Percentiles rank a stretch among this genome's conserved stretches.
These are phyloP conservation scores for Eucalyptus erythrocorys DNA, from an alignment of 345 rosid species.

Conservation along the genomic window DNA sequence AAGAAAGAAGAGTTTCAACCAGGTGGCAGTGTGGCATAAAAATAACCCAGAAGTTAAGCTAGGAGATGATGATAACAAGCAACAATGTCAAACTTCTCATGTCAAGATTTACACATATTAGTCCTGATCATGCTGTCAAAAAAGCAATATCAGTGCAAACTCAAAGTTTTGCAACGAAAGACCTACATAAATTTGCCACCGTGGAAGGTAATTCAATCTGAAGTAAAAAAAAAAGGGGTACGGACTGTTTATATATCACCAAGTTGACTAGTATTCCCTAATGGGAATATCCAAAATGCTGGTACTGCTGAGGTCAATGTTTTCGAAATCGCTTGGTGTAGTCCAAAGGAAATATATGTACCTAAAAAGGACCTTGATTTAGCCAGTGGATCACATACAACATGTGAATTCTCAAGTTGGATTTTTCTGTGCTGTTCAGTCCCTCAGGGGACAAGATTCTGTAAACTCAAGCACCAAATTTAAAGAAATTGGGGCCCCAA, in stretches of 20 bases:
- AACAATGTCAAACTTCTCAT: neutral
- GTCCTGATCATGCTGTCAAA: neutral
- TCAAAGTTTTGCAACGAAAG: neutral
- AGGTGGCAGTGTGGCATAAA: neutral
- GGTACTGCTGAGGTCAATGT: neutral
- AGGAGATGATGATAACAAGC: neutral
- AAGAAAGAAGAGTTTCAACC: neutral
- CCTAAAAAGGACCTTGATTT: neutral
- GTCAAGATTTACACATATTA: neutral
- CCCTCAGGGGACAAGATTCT: neutral
- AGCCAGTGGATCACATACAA: neutral
- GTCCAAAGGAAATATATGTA: neutral
- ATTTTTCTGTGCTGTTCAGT: neutral
- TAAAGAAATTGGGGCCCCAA: neutral
- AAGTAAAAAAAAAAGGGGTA: neutral
- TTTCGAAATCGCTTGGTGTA: neutral
- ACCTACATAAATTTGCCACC: neutral
- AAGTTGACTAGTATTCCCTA: neutral
- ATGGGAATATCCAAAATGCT: neutral
- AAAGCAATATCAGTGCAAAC: neutral
- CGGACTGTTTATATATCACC: neutral
- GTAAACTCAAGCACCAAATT: neutral
- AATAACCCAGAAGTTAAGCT: neutral
- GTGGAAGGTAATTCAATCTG: neutral
- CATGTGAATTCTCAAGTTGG: neutral